Percentiles rank a stretch among this genome's conserved stretches.
Evolutionary conservation across 495 filamentous ascomycete species (phyloP).

Genomic region (Penicillium daleae): DNA sequence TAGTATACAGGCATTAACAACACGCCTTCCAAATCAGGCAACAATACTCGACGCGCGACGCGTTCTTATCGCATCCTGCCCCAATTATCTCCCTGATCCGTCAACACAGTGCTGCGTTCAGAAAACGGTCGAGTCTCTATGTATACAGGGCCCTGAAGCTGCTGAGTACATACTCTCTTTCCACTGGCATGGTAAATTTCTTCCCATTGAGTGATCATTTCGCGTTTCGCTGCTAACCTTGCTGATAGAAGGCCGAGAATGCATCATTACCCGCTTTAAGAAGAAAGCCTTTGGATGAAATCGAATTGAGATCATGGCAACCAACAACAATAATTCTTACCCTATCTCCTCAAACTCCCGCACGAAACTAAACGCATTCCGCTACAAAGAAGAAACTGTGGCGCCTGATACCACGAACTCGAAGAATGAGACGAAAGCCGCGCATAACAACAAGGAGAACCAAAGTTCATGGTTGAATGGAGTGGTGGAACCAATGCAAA

Average conservation of each 20-base stretch:
- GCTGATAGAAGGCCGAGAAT: constrained; percentile 26
- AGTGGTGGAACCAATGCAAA: constrained; percentile 38
- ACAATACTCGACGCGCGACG: constrained; percentile 41
- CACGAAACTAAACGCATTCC: constrained; percentile 63
- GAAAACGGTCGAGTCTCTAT: constrained; percentile 8
- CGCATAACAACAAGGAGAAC: constrained; percentile 44
- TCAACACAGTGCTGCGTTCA: constrained; percentile 16
- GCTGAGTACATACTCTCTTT: constrained; percentile 9
- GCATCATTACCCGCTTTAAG: constrained; percentile 30
- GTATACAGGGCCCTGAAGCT: not conserved
- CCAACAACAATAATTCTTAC: constrained; percentile 25
- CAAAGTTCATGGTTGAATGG: constrained; percentile 47
- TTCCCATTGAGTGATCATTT: not conserved
- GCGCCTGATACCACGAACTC: constrained; percentile 37
- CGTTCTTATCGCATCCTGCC: constrained; percentile 38
- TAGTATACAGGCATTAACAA: constrained; percentile 18
- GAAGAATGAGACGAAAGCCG: constrained; percentile 29
- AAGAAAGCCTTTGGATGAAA: constrained; percentile 16
- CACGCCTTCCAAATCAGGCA: constrained; percentile 35
- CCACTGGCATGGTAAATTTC: constrained; percentile 3
- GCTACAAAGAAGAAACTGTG: constrained; percentile 42
- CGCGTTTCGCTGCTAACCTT: constrained; percentile 25
- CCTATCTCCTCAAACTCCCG: constrained; percentile 57
- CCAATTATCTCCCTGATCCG: constrained; percentile 11
- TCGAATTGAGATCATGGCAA: constrained; percentile 32